These are phyloP conservation scores for Mentha longifolia DNA, from an alignment of 257 asterid genomes.

Conservation along the genomic window DNA sequence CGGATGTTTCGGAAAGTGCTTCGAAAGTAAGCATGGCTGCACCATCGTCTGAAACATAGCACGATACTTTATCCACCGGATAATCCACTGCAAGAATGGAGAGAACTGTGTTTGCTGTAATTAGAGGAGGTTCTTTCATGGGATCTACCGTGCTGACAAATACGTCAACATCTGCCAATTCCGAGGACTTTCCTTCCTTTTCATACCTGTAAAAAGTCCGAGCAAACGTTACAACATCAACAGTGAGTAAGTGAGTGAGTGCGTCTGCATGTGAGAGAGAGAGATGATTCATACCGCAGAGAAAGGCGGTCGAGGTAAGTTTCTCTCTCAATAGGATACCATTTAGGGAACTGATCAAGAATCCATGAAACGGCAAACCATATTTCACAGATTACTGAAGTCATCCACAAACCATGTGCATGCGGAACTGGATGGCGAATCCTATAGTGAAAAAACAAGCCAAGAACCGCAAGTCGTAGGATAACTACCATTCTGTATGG, in stretches of 20 bases:
- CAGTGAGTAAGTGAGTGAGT: not conserved
- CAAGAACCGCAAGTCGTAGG: conserved; percentile 79
- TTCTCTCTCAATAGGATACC: conserved; percentile 88
- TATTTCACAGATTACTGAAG: conserved; percentile 91
- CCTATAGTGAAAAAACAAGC: conserved; percentile 81
- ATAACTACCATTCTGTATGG: conserved; percentile 83
- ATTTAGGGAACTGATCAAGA: conserved; percentile 93
- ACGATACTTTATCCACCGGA: conserved; percentile 20
- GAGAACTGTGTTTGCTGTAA: conserved; percentile 22
- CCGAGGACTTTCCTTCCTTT: conserved; percentile 20
- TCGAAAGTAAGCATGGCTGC: conserved; percentile 25
- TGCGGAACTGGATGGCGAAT: conserved; percentile 79
- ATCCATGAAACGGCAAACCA: conserved; percentile 97
- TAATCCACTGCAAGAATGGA: conserved; percentile 23
- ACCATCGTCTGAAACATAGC: conserved; percentile 24
- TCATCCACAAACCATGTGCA: conserved; percentile 87
- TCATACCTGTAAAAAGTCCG: conserved; percentile 12
- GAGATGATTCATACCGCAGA: conserved; percentile 52
- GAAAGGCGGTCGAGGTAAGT: conserved; percentile 92
- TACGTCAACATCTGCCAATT: conserved; percentile 10
- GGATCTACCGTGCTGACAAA: conserved; percentile 26
- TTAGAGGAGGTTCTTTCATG: conserved; percentile 22
- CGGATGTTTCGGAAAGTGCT: conserved; percentile 22
- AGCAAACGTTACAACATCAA: conserved; percentile 5
- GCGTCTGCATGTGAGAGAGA: not conserved